Base-by-base conservation (phyloP, 169 alveolate species). In the Plasmodium vivax region DNA sequence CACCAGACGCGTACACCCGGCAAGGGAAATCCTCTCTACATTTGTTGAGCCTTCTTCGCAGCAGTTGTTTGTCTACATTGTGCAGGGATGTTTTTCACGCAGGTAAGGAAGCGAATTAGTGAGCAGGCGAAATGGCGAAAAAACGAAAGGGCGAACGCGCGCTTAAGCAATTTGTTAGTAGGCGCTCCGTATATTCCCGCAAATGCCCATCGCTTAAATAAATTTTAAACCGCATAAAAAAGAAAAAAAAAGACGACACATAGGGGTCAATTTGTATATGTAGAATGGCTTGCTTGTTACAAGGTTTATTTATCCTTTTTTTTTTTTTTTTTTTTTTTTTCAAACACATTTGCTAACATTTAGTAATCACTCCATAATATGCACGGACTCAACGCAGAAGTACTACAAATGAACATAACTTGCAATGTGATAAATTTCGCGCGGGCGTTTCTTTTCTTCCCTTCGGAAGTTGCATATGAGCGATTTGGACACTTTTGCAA, bases 11-110 rank as follows among this genome's bases (percentile, higher is more conserved):
- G 68, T 41, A 90, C 7, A 56, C 19, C 51, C 71, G 36, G 71
- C 56, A 79, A 90, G 82, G 51, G 83, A 80, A 58, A 58, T 27
- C 4, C 41, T 62, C 72, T 90, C 62, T 90, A 81, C 75, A 41
- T 62, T 58, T 80, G 62, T 45, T 90, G 30, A 8, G 32, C 23
- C 93, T 32, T 62, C 73, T 16, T 79, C 94, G 58, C 68, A 62
- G 51, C 43, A n/a, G 62, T 68, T 7, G 82, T 79, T 68, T 23
- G 54, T 90, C 94, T 90, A 58, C 54, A 56, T 30, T 41, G 5
- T 38, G 30, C 45, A 36, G 45, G 45, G 45, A 45, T 5, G 30
- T 43, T n/a, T n/a, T 80, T 45, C 10, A 12, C 32, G 73, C 41
- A 71, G 27, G 6, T 54, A 51, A 23, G 77, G 38, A 72, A 41